Evolutionary conservation across 306 rosid genomes (phyloP), one percentile per base, ranked within the genome.

Genomic region (Quercus glauca): DNA sequence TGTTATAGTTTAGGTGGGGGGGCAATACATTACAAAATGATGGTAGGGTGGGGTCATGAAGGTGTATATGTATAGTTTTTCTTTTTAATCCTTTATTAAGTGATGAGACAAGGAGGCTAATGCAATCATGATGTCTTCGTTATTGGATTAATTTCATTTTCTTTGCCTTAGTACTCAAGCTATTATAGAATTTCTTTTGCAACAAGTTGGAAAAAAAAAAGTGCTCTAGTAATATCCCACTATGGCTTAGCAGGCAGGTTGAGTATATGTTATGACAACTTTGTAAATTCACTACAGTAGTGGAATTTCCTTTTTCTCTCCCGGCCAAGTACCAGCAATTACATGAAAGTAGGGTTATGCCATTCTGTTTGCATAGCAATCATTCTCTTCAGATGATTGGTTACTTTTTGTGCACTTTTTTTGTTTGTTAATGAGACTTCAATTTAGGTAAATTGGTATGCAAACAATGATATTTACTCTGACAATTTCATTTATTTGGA

Each of bases 21-120:
- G 87, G 84, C 64, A 80, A 91, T 91, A 91, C 88, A 86, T 82
- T 89, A 88, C 82, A 84, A 76, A 81, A 80, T 88, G 81, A 77
- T 84, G 88, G 87, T 78, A 87, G 89, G 84, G 84, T 73, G 92
- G 86, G 91, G 88, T 78, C 76, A 78, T 82, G 86, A 89, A 90
- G 94, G 90, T 91, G 94, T 90, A 87, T 85, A 87, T 93, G 91
- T 87, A 89, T 86, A 93, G 90, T 85, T 87, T 86, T 20, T 76
- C 49, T 81, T 77, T 81, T 52, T 25, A 77, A 82, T 83, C 87
- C 88, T 88, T 90, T 82, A 81, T 79, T 80, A 76, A 90, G 88
- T 89, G 79, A 87, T 84, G 73, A 84, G 93, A 86, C 83, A 81
- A 61, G 85, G 86, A 85, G 80, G 92, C 81, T 79, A 84, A 80